These are phyloP conservation scores for Fusarium gaditjirri DNA, from an alignment of 2,329 filamentous ascomycete genomes.

Conservation along the genomic window DNA sequence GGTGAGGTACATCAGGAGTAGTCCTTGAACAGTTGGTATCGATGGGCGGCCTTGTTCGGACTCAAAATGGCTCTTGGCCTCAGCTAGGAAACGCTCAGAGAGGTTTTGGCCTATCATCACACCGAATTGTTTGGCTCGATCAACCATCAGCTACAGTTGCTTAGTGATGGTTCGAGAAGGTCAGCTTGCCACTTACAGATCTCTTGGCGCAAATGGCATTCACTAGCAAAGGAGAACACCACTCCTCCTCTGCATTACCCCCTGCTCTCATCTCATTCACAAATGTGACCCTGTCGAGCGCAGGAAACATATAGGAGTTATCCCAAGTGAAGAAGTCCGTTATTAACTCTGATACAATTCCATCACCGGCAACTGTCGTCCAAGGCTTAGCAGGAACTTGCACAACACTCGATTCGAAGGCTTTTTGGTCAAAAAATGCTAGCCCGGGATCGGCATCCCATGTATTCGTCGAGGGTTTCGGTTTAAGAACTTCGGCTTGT, in stretches of 20 bases:
- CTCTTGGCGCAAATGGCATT: not conserved
- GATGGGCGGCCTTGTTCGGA: not conserved
- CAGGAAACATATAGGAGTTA: not conserved
- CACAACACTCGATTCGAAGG: not conserved
- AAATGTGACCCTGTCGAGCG: not conserved
- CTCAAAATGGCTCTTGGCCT: not conserved
- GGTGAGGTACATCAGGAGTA: not conserved
- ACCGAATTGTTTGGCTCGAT: slow-evolving; percentile 5
- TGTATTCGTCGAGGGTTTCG: not conserved
- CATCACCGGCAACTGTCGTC: not conserved
- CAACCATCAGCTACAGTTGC: not conserved
- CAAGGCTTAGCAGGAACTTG: not conserved
- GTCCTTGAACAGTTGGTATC: not conserved
- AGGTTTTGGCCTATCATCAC: not conserved
- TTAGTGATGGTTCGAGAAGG: not conserved
- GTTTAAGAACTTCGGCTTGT: slow-evolving; percentile 7
- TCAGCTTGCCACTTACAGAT: not conserved
- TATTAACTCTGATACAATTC: not conserved
- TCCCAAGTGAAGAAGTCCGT: not conserved
- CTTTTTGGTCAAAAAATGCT: not conserved
- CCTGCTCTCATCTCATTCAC: not conserved
- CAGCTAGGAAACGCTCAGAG: not conserved
- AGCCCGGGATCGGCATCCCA: not conserved
- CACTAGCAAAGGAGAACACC: not conserved
- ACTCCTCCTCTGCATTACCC: not conserved